Conservation (phyloP, 1,139 yeast species). For the Nakaseomyces bracarensis region DNA sequence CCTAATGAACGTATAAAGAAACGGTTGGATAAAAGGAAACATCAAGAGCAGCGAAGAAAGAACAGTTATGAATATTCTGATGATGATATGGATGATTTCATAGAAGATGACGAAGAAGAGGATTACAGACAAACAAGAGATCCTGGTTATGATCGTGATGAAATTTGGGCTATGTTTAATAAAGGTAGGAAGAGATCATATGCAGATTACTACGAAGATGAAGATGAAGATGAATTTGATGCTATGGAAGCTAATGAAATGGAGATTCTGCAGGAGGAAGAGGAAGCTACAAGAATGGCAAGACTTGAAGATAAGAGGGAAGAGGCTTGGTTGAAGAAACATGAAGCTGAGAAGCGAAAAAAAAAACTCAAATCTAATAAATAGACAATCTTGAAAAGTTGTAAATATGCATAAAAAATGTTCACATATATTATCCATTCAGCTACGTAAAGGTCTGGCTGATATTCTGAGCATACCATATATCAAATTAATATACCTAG, state of each 20-base stretch:
- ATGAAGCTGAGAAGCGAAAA: slow-evolving; percentile 36
- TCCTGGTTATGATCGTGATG: slow-evolving; percentile 66
- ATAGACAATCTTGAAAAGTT: not conserved
- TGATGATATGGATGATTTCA: slow-evolving; percentile 44
- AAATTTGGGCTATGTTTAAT: slow-evolving; percentile 81
- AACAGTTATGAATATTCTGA: slow-evolving; percentile 23
- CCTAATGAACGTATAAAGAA: slow-evolving; percentile 18
- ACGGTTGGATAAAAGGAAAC: slow-evolving; percentile 16
- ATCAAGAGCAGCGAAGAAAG: slow-evolving; percentile 8
- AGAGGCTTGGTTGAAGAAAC: slow-evolving; percentile 47
- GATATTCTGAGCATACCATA: too few species aligned
- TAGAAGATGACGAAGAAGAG: slow-evolving; percentile 50
- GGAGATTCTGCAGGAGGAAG: slow-evolving; percentile 77
- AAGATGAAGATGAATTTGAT: slow-evolving; percentile 42
- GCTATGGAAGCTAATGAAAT: slow-evolving; percentile 95
- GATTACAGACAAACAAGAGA: slow-evolving; percentile 13
- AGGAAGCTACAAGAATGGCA: slow-evolving; percentile 51
- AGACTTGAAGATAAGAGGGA: slow-evolving; percentile 59
- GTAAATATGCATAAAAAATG: slow-evolving; percentile 1
- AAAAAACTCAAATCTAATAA: not conserved
- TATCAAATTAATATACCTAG: not conserved
- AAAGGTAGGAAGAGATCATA: slow-evolving; percentile 47
- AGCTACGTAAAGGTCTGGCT: too few species aligned
- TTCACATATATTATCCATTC: too few species aligned
- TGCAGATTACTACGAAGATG: slow-evolving; percentile 38